A percentile compares a stretch with the other conserved stretches of the same genome.
Evolutionary conservation across 139 green algal species (phyloP).

Genomic region (Auxenochlorella protothecoides): DNA sequence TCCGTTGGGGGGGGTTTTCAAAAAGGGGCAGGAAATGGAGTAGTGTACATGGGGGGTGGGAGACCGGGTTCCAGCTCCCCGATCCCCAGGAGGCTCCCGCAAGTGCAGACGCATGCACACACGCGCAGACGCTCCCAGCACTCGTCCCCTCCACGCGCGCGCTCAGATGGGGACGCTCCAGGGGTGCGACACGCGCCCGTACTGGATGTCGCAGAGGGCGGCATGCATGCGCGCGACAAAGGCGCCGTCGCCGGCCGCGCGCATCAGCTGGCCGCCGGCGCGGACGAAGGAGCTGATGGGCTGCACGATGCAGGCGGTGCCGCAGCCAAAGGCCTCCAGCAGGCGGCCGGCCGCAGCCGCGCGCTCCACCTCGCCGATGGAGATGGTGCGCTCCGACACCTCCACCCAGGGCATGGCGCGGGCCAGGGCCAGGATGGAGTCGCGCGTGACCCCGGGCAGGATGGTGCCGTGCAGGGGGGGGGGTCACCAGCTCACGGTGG

Average conservation of each 20-base stretch:
- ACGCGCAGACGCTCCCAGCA: too few relatives aligned
- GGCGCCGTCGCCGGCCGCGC: not conserved
- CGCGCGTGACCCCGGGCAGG: slow-evolving; percentile 67
- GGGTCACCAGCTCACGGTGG: slow-evolving; percentile 57
- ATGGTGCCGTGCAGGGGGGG: slow-evolving; percentile 66
- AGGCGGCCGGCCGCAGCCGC: slow-evolving; percentile 32
- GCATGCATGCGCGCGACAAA: slow-evolving; percentile 19
- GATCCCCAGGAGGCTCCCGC: too few relatives aligned
- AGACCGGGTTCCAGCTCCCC: too few relatives aligned
- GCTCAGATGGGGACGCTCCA: slow-evolving; percentile 19
- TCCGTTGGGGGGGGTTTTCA: not conserved
- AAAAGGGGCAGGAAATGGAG: too few relatives aligned
- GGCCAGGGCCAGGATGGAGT: slow-evolving; percentile 53
- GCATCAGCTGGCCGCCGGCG: not conserved
- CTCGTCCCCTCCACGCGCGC: too few relatives aligned
- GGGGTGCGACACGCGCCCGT: slow-evolving; percentile 35
- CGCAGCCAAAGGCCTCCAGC: slow-evolving; percentile 66
- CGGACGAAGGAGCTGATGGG: slow-evolving; percentile 39
- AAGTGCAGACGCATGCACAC: too few relatives aligned
- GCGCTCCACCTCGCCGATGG: slow-evolving; percentile 24
- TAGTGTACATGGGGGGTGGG: too few relatives aligned
- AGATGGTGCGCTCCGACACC: slow-evolving; percentile 41
- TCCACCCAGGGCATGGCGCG: slow-evolving; percentile 28
- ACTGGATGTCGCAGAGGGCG: slow-evolving; percentile 51
- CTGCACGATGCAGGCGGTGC: slow-evolving; percentile 71